A percentile compares a stretch with the other conserved stretches of the same genome.
These are phyloP conservation scores for Ophiostoma sp. DNA, from an alignment of 2,329 filamentous ascomycete species.

Conservation along the genomic window DNA sequence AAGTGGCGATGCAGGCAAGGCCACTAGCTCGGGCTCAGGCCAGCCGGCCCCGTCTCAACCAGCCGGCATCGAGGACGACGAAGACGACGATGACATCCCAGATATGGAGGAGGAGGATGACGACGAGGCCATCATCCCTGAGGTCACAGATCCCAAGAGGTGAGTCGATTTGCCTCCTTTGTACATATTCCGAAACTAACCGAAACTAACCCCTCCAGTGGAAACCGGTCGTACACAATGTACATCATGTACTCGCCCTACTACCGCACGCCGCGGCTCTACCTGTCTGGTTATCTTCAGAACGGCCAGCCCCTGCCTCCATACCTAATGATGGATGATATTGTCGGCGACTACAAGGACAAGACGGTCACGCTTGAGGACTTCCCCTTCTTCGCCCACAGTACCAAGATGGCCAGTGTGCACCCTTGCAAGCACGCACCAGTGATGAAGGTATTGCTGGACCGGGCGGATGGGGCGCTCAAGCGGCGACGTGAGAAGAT, in stretches of 20 bases:
- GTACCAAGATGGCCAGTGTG: constrained; percentile 91
- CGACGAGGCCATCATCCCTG: constrained; percentile 90
- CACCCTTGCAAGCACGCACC: constrained; percentile 96
- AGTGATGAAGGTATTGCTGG: constrained; percentile 96
- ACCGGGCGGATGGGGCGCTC: constrained; percentile 87
- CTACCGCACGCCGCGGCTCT: constrained; percentile 92
- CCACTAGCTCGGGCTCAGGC: background rate
- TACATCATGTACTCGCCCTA: constrained; percentile 98
- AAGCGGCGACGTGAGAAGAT: constrained; percentile 83
- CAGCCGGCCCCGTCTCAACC: background rate
- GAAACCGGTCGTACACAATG: constrained; percentile 87
- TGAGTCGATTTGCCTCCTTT: constrained; percentile 25
- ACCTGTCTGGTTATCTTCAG: constrained; percentile 82
- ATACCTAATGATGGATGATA: constrained; percentile 38
- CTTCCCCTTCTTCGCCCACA: constrained; percentile 88
- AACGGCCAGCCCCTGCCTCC: constrained; percentile 53
- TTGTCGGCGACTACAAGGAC: constrained; percentile 39
- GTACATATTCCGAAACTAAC: background rate
- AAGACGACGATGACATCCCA: constrained; percentile 76
- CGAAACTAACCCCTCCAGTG: constrained; percentile 42
- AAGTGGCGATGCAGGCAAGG: background rate
- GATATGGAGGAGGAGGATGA: constrained; percentile 99
- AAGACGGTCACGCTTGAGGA: constrained; percentile 98
- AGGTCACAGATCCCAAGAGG: constrained; percentile 51
- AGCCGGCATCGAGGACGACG: constrained; percentile 57